Conservation (phyloP, 2,329 filamentous ascomycete genomes). For the Colletotrichum nymphaeae region DNA sequence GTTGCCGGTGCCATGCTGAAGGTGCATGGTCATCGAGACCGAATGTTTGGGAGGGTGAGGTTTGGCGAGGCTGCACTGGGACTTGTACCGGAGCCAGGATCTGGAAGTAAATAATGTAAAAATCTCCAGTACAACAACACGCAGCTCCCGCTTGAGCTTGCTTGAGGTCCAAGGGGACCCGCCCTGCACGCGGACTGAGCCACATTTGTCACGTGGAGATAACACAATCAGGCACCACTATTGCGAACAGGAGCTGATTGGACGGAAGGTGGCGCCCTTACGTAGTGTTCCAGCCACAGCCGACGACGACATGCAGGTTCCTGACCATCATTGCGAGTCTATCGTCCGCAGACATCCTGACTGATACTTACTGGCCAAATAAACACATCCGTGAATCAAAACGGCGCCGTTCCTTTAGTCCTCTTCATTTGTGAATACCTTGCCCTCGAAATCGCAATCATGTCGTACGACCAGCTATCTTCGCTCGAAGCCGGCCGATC, state of each 20-base stretch:
- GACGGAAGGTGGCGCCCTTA: constrained; percentile 7
- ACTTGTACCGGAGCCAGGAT: constrained; percentile 27
- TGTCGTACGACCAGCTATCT: constrained; percentile 93
- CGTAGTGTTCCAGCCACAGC: constrained; percentile 34
- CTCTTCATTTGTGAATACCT: not conserved
- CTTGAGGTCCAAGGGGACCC: constrained; percentile 20
- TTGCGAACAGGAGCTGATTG: constrained; percentile 26
- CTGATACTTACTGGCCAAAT: not conserved
- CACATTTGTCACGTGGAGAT: constrained; percentile 19
- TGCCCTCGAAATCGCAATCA: constrained; percentile 50
- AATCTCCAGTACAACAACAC: constrained; percentile 35
- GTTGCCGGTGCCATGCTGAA: constrained; percentile 63
- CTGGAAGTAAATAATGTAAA: constrained; percentile 40
- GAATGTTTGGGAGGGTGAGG: constrained; percentile 38
- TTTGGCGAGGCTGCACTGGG: constrained; percentile 36
- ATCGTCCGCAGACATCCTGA: not conserved
- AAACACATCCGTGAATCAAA: not conserved
- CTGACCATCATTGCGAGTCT: constrained; percentile 3
- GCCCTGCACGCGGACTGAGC: not conserved
- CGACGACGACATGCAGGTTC: constrained; percentile 31
- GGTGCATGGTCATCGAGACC: constrained; percentile 55
- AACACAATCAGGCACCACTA: constrained; percentile 21
- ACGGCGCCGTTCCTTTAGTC: constrained; percentile 8
- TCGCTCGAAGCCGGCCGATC: constrained; percentile 82
- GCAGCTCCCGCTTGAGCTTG: constrained; percentile 19